Percentiles rank a stretch among this genome's conserved stretches.
phyloP scores from a whole-genome alignment of 1,139 yeast genomes.

The Yamadazyma triangularis region DNA sequence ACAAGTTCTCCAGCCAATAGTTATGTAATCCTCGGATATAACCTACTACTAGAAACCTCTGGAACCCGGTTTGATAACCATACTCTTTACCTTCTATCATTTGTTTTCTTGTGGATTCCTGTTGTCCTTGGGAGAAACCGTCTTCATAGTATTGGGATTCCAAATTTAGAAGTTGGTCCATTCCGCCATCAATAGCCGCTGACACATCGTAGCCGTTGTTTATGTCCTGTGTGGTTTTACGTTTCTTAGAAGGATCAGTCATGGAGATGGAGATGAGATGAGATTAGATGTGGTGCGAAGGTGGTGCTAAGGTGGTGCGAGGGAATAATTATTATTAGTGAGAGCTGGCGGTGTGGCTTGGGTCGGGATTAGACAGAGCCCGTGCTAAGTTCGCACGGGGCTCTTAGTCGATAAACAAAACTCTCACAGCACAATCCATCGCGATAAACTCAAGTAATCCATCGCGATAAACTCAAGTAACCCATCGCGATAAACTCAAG shows the following conservation, averaged over 20 bases:
- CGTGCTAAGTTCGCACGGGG: too few species aligned
- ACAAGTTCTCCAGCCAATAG: slow-evolving; percentile 25
- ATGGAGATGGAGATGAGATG: slow-evolving; percentile 2
- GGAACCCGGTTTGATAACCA: slow-evolving; percentile 78
- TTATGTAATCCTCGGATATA: slow-evolving; percentile 53
- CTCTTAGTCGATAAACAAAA: too few species aligned
- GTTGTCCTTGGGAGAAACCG: slow-evolving; percentile 58
- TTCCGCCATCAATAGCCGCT: slow-evolving; percentile 22
- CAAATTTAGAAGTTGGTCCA: slow-evolving; percentile 48
- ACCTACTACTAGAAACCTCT: slow-evolving; percentile 61
- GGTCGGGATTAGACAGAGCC: too few species aligned
- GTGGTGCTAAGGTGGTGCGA: too few species aligned
- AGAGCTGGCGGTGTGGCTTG: too few species aligned
- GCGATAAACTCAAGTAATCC: too few species aligned
- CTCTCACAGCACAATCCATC: too few species aligned
- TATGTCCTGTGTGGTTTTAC: too few species aligned
- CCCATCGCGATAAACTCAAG: neutral
- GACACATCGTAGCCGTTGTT: too few species aligned
- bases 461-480: too few species aligned
- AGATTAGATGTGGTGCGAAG: too few species aligned
- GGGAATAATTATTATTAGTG: too few species aligned
- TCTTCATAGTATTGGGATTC: slow-evolving; percentile 57
- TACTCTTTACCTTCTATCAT: slow-evolving; percentile 67
- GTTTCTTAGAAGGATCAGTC: neutral
- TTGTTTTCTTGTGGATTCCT: slow-evolving; percentile 36